phyloP scores from a whole-genome alignment of 148 eudicot species.

The Silene latifolia region DNA sequence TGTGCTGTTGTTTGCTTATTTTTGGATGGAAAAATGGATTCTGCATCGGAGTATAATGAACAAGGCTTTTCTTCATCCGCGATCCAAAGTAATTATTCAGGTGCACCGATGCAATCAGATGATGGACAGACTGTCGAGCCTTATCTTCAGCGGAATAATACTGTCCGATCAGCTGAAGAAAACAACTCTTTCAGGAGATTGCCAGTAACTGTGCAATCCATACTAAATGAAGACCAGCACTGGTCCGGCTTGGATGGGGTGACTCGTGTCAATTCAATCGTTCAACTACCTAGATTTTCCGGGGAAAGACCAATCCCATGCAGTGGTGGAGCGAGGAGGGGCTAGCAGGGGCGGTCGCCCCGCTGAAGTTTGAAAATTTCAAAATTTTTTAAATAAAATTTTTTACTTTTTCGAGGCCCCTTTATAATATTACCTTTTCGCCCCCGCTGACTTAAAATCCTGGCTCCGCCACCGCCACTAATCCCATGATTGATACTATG shows the following conservation, averaged over 20 bases:
- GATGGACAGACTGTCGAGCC: constrained; percentile 79
- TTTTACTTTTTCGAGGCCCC: no score
- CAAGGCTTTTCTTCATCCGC: constrained; percentile 77
- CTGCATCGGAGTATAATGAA: constrained; percentile 69
- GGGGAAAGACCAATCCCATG: constrained; percentile 49
- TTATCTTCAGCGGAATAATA: constrained; percentile 64
- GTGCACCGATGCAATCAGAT: constrained; percentile 64
- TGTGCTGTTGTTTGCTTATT: constrained; percentile 93
- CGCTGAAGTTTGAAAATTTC: no score
- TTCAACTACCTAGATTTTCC: constrained; percentile 96
- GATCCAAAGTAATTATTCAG: constrained; percentile 64
- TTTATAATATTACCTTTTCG: no score
- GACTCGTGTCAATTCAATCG: constrained; percentile 90
- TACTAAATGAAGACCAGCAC: constrained; percentile 51
- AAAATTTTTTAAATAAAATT: no score
- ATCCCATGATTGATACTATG: constrained; percentile 23
- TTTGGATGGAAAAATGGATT: constrained; percentile 83
- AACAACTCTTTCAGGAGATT: constrained; percentile 40
- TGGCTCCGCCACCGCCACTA: no score
- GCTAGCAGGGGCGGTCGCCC: no score
- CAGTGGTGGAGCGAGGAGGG: no score
- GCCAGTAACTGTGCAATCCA: constrained; percentile 33
- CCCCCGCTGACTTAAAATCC: no score
- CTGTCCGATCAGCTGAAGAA: constrained; percentile 68
- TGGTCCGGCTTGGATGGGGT: constrained; percentile 98